Evolutionary conservation across 2,329 filamentous ascomycete species (phyloP).

Genomic region (Tolypocladium nubicola): DNA sequence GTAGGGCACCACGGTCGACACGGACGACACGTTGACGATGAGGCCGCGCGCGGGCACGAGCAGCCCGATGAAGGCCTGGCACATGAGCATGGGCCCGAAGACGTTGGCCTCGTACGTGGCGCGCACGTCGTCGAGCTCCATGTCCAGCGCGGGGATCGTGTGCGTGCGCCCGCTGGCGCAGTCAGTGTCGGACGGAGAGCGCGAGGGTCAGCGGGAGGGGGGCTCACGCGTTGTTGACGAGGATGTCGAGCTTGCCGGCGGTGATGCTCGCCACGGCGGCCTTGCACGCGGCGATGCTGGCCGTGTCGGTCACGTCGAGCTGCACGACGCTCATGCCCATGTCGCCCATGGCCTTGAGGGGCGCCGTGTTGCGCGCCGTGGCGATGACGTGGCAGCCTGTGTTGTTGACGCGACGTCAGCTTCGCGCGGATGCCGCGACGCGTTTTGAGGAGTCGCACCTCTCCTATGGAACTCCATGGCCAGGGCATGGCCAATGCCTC

Average conservation of each 20-base stretch:
- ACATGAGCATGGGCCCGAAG: slow-evolving; percentile 46
- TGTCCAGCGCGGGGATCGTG: slow-evolving; percentile 40
- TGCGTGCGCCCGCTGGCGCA: slow-evolving; percentile 35
- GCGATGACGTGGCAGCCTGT: slow-evolving; percentile 40
- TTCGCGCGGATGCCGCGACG: not conserved
- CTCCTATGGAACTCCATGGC: slow-evolving; percentile 40
- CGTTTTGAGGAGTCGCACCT: slow-evolving; percentile 22
- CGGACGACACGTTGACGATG: slow-evolving; percentile 44
- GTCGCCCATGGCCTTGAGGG: slow-evolving; percentile 33
- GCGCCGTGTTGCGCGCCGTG: slow-evolving; percentile 39
- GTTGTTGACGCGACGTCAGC: not conserved
- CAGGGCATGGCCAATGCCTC: slow-evolving; percentile 46
- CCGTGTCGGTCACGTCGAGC: slow-evolving; percentile 42
- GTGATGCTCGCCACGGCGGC: slow-evolving; percentile 36
- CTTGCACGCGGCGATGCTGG: slow-evolving; percentile 39
- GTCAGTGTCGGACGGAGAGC: not conserved
- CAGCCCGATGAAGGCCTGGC: slow-evolving; percentile 35
- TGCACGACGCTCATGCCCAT: slow-evolving; percentile 37
- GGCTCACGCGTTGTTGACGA: slow-evolving; percentile 48
- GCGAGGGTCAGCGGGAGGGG: not conserved
- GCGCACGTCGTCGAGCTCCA: slow-evolving; percentile 40
- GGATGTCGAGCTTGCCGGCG: slow-evolving; percentile 42
- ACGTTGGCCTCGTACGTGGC: slow-evolving; percentile 46
- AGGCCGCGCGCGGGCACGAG: slow-evolving; percentile 40
- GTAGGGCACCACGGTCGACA: slow-evolving; percentile 39